Conservation (phyloP, 1,284 basidiomycete genomes). For the Sparassis latifolia region DNA sequence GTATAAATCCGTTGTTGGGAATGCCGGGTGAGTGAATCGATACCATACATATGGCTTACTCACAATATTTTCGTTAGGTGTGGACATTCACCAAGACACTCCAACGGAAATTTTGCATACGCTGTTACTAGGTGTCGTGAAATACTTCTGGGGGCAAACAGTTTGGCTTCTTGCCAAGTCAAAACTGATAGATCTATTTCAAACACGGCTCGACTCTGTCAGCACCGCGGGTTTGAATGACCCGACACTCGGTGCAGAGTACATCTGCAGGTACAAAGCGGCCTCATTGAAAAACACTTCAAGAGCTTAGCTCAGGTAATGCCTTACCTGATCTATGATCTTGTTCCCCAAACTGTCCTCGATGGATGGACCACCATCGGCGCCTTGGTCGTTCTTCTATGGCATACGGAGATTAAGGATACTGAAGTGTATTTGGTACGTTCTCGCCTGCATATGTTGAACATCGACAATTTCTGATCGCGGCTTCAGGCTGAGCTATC, state of each 20-base stretch:
- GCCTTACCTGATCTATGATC: conserved; percentile 18
- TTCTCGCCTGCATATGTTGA: too few relatives aligned
- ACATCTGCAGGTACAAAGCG: conserved; percentile 17
- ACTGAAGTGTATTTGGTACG: conserved; percentile 16
- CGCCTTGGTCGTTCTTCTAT: conserved; percentile 16
- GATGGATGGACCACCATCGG: conserved; percentile 19
- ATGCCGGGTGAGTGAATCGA: background rate
- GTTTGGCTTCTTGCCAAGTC: background rate
- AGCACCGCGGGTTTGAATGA: conserved; percentile 7
- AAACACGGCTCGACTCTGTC: conserved; percentile 8
- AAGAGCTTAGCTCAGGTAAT: conserved; percentile 22
- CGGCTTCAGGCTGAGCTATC: conserved; percentile 5
- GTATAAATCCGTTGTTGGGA: background rate
- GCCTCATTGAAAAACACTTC: conserved; percentile 25
- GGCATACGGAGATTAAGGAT: conserved; percentile 20
- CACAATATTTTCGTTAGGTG: background rate
- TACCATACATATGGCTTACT: background rate
- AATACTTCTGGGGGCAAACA: conserved; percentile 24
- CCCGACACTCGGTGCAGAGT: conserved; percentile 9
- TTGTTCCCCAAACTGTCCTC: conserved; percentile 14
- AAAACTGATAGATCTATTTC: conserved; percentile 1
- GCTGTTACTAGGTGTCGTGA: conserved; percentile 28
- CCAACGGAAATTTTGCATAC: conserved; percentile 33
- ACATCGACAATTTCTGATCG: too few relatives aligned
- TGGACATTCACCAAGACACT: background rate